Base-by-base conservation (phyloP, 2,329 filamentous ascomycete species). In the Phialocephala subalpina region DNA sequence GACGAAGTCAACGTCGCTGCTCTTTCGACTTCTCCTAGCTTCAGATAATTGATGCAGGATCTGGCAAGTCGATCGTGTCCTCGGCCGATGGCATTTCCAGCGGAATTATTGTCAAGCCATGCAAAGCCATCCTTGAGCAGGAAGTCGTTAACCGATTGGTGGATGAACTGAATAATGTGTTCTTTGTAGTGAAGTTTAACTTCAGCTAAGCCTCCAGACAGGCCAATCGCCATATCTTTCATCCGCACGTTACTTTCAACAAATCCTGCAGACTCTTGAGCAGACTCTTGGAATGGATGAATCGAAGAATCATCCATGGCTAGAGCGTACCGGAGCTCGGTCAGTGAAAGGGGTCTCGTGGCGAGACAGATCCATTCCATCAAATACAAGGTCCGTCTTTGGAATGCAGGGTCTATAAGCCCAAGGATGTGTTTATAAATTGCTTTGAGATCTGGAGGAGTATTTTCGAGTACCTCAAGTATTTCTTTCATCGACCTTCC, bases 141-240 rank as follows among this genome's bases (percentile, higher is more conserved):
- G 58, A 78, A 81, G 38, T 81, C 78, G 40, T 75, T 70, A 62
- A 82, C 72, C 0, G 75, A 74, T 66, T 78, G 76, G 55, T 79
- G 76, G 47, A 78, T 77, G 64, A 78, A 82, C 66, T 81, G 80
- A 1, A 80, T 76, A 0, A 67, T 75, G 33, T 7, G 38, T 2
- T 3, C 20, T 9, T 14, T 33, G 18, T 14, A 14, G 22, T 52
- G 27, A 9, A 40, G 11, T 25, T 27, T 62, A 12, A 63, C 62
- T 38, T 72, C 38, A n/a, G 18, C 18, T 16, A 42, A 12, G 38
- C 38, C 38, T 42, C 38, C 38, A 42, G 38, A 42, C 38, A 42
- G 14, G 5, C 38, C 18, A 42, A 42, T 14, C 5, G 29, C 9
- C 29, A 42, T 6, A 16, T n/a, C 12, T 14, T n/a, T 42, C 18